phyloP scores from a whole-genome alignment of 257 asterid species.

The Scutellaria baicalensis region DNA sequence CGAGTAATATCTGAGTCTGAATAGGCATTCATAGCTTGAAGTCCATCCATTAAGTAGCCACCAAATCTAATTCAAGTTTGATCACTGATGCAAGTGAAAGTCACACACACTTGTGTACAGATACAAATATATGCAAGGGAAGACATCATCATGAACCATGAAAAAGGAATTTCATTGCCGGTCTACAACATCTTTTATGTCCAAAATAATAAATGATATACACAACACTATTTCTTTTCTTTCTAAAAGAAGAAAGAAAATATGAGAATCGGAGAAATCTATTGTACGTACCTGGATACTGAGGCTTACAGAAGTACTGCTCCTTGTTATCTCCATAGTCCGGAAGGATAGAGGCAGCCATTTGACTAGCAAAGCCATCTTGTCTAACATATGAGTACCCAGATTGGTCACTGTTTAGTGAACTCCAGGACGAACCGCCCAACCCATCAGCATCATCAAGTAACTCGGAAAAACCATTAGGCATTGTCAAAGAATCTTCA shows the following conservation, averaged over 20 bases:
- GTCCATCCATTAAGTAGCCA: neutral
- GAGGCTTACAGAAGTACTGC: constrained; percentile 56
- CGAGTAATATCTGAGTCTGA: neutral
- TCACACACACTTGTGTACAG: neutral
- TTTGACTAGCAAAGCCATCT: constrained; percentile 47
- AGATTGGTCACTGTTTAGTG: constrained; percentile 52
- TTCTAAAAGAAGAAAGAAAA: neutral
- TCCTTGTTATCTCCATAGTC: constrained; percentile 55
- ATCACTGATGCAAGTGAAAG: neutral
- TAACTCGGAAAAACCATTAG: constrained; percentile 42
- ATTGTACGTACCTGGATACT: constrained; percentile 46
- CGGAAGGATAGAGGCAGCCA: constrained; percentile 41
- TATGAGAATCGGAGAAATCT: neutral
- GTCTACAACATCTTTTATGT: neutral
- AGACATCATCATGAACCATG: neutral
- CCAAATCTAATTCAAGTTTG: neutral
- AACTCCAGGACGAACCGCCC: constrained; percentile 69
- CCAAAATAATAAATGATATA: neutral
- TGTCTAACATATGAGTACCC: constrained; percentile 47
- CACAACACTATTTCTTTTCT: neutral
- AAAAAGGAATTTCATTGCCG: neutral
- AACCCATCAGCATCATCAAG: constrained; percentile 49
- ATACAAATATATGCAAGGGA: neutral
- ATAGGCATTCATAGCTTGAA: neutral
- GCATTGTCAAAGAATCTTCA: constrained; percentile 51